phyloP scores from a whole-genome alignment of 1,139 yeast species.

The Debaryomycetaceae sp. region DNA sequence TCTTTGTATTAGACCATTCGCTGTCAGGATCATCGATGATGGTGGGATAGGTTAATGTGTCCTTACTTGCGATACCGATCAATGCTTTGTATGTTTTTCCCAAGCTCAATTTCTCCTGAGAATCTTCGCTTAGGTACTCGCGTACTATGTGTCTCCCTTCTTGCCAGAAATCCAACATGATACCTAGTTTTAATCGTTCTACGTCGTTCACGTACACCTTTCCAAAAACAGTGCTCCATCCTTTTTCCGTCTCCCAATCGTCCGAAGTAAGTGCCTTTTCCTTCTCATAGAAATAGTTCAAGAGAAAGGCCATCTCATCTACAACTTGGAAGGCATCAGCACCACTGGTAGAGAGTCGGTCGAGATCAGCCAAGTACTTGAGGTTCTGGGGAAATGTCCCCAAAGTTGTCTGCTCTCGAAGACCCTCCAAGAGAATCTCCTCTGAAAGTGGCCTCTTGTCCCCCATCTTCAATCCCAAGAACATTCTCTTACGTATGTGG shows the following conservation, averaged over 20 bases:
- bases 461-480: constrained; percentile 3
- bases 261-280: constrained; percentile 12
- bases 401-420: constrained; percentile 17
- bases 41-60: neutral
- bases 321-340: constrained; percentile 31
- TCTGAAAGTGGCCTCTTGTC: constrained; percentile 20
- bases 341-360: constrained; percentile 28
- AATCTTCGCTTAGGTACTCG: constrained; percentile 11
- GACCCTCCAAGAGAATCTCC: constrained; percentile 24
- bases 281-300: constrained; percentile 20
- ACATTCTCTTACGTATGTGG: constrained; percentile 3
- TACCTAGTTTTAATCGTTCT: constrained; percentile 24
- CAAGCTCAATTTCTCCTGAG: constrained; percentile 2
- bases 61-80: constrained; percentile 7
- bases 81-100: constrained; percentile 15
- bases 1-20: neutral
- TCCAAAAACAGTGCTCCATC: constrained; percentile 27
- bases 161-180: constrained; percentile 36
- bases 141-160: constrained; percentile 30
- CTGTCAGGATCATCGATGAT: neutral
- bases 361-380: constrained; percentile 35
- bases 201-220: constrained; percentile 24
- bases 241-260: constrained; percentile 20
- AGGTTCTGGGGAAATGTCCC: constrained; percentile 35
- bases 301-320: constrained; percentile 29